These are phyloP conservation scores for Kitagawia praeruptora DNA, from an alignment of 129 eudicot species.

Conservation along the genomic window DNA sequence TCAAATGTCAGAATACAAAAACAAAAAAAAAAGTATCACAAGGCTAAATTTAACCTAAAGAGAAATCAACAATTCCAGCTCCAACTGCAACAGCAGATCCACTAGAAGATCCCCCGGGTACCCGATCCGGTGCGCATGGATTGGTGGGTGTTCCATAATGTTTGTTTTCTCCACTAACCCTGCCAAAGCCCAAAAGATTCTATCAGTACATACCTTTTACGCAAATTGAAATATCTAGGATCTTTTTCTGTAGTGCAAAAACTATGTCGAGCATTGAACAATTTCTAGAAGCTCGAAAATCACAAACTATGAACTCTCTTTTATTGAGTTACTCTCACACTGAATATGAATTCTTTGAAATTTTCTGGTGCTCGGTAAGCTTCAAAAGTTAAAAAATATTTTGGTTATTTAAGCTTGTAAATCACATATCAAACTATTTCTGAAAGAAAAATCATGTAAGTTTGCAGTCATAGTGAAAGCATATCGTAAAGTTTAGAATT, in stretches of 20 bases:
- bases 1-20: background rate
- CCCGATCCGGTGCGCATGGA: constrained; percentile 79
- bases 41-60: constrained; percentile 43
- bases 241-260: background rate
- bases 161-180: constrained; percentile 70
- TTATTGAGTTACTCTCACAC: background rate
- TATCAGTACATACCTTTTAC: constrained; percentile 14
- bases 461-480: background rate
- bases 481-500: background rate
- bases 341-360: background rate
- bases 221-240: background rate
- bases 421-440: background rate
- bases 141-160: constrained; percentile 86
- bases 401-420: background rate
- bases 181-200: constrained; percentile 10
- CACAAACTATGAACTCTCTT: background rate
- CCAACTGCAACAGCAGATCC: constrained; percentile 93
- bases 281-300: background rate
- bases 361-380: background rate
- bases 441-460: background rate
- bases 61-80: constrained; percentile 70
- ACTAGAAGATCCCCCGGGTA: constrained; percentile 98
- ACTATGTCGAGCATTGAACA: background rate
- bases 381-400: background rate
- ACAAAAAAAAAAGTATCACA: background rate